These are phyloP conservation scores for Paramecium caudatum DNA, from an alignment of 73 alveolate species.

Conservation along the genomic window DNA sequence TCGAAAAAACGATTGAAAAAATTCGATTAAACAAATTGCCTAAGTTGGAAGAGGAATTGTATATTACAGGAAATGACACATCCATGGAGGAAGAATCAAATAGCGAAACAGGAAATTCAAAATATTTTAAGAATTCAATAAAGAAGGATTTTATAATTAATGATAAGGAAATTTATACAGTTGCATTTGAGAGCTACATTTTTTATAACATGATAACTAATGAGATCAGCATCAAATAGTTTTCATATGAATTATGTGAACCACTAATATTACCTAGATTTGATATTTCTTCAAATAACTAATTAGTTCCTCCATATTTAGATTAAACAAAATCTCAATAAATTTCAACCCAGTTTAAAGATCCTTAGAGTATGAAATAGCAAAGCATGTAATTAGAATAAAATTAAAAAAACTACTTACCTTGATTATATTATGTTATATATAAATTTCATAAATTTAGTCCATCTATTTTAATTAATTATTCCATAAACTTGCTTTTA, in stretches of 20 bases:
- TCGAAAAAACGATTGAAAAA: not conserved
- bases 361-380: no score
- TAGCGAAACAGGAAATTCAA: not conserved
- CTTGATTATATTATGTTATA: no score
- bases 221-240: not conserved
- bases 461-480: no score
- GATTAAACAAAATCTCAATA: no score
- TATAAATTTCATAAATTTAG: no score
- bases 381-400: no score
- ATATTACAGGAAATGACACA: no score
- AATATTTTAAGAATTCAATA: not conserved
- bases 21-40: not conserved
- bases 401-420: no score
- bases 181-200: not conserved
- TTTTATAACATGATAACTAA: not conserved
- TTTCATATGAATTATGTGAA: not conserved
- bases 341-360: no score
- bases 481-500: no score
- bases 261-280: not conserved
- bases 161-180: not conserved
- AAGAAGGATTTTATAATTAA: not conserved
- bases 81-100: not conserved
- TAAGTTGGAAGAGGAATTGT: not conserved
- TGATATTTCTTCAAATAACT: not conserved
- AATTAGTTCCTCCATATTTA: no score